phyloP scores from a whole-genome alignment of 306 rosid genomes.

The Gastrolobium villosum region DNA sequence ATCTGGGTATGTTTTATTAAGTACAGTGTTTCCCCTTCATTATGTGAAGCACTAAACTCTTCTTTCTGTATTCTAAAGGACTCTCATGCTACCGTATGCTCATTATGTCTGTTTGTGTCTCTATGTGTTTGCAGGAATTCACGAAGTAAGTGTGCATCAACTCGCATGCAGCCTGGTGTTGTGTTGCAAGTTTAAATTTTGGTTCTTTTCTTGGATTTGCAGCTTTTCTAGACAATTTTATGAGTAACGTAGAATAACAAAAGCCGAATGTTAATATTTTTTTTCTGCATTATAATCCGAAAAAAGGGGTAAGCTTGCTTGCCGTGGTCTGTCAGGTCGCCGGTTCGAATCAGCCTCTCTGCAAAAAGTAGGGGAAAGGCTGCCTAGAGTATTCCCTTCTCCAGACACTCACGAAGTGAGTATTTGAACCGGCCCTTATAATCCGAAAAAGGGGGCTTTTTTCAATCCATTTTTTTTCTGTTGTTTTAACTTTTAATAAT shows the following conservation, averaged over 20 bases:
- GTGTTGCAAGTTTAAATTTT: conserved; percentile 23
- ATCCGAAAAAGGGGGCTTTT: not conserved
- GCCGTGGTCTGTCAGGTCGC: too few relatives aligned
- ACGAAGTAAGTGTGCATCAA: conserved; percentile 81
- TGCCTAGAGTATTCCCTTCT: too few relatives aligned
- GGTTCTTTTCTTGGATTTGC: conserved; percentile 13
- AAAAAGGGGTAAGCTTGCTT: too few relatives aligned
- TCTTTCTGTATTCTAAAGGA: not conserved
- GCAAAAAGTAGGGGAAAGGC: too few relatives aligned
- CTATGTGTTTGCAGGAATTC: conserved; percentile 85
- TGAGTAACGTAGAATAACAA: not conserved
- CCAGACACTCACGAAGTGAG: too few relatives aligned
- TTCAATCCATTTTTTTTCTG: not conserved
- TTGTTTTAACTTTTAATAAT: not conserved
- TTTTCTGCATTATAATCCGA: not conserved
- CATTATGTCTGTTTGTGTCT: not conserved
- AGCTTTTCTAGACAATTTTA: not conserved
- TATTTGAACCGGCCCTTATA: too few relatives aligned
- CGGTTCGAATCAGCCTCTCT: too few relatives aligned
- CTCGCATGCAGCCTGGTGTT: conserved; percentile 41
- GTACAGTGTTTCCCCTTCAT: not conserved
- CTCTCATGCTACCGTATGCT: not conserved
- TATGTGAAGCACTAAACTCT: not conserved
- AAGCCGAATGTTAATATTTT: not conserved
- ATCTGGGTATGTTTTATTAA: not conserved